Conservation (phyloP, 2,329 filamentous ascomycete genomes). For the Fusarium sp. region DNA sequence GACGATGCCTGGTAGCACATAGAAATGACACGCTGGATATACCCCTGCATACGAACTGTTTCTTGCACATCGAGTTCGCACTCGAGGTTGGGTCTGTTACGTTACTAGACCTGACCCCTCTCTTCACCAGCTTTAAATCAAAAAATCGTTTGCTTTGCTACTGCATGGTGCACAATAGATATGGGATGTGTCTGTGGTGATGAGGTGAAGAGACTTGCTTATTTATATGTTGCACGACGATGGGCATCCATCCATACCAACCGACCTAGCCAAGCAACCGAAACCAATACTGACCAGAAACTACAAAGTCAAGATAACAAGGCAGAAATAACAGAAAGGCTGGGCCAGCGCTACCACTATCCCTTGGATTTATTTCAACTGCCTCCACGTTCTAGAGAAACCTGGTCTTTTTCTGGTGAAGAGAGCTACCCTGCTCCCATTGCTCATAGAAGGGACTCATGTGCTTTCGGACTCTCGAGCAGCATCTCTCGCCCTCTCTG, state of each 20-base stretch:
- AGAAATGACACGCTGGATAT: slow-evolving; percentile 47
- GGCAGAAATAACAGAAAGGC: slow-evolving; percentile 14
- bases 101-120: slow-evolving; percentile 39
- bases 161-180: slow-evolving; percentile 15
- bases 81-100: slow-evolving; percentile 42
- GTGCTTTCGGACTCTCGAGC: slow-evolving; percentile 31
- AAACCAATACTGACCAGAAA: slow-evolving; percentile 1
- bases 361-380: background rate
- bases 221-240: slow-evolving; percentile 16
- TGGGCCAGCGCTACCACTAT: background rate
- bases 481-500: slow-evolving; percentile 27
- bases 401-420: slow-evolving; percentile 26
- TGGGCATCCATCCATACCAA: slow-evolving; percentile 8
- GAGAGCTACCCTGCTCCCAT: slow-evolving; percentile 33
- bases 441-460: slow-evolving; percentile 40
- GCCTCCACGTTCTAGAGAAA: slow-evolving; percentile 1
- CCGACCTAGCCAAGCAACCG: slow-evolving; percentile 5
- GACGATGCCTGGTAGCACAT: slow-evolving; percentile 42
- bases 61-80: slow-evolving; percentile 40
- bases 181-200: slow-evolving; percentile 18
- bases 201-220: slow-evolving; percentile 7
- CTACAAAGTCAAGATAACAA: background rate
- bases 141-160: slow-evolving; percentile 39
- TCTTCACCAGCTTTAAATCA: slow-evolving; percentile 43
- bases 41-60: slow-evolving; percentile 45